Evolutionary conservation across 805 yeast species (phyloP).

Genomic region (Suhomyces prunicola): DNA sequence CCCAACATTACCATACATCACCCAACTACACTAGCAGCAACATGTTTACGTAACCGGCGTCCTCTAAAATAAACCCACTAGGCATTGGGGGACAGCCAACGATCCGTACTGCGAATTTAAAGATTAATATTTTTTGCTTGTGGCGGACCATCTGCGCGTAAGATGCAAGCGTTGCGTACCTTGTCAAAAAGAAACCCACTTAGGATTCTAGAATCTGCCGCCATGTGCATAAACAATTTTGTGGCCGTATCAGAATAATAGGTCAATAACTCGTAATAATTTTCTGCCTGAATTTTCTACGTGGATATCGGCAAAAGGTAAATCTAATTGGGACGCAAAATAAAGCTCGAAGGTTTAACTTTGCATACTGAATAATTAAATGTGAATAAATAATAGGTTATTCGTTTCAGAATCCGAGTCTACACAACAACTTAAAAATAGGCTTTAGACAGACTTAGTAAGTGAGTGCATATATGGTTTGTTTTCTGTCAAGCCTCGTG

Average conservation of each 20-base stretch:
- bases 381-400: not conserved
- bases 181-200: not conserved
- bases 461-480: not conserved
- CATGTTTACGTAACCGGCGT: not conserved
- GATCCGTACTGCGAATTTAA: not conserved
- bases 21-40: not conserved
- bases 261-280: not conserved
- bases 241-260: not conserved
- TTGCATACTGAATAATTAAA: not conserved
- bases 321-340: too few relatives aligned
- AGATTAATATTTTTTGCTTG: not conserved
- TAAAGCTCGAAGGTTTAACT: not conserved
- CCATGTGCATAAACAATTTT: not conserved
- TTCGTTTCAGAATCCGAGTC: not conserved
- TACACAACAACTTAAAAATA: not conserved
- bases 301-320: not conserved
- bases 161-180: conserved; percentile 1
- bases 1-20: not conserved
- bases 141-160: not conserved
- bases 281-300: not conserved
- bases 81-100: not conserved
- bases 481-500: not conserved
- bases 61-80: not conserved
- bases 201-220: conserved; percentile 5
- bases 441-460: not conserved